Evolutionary conservation across 441 rosid species (phyloP), one percentile per base, ranked within the genome.

Genomic region (Mallotus repandus): DNA sequence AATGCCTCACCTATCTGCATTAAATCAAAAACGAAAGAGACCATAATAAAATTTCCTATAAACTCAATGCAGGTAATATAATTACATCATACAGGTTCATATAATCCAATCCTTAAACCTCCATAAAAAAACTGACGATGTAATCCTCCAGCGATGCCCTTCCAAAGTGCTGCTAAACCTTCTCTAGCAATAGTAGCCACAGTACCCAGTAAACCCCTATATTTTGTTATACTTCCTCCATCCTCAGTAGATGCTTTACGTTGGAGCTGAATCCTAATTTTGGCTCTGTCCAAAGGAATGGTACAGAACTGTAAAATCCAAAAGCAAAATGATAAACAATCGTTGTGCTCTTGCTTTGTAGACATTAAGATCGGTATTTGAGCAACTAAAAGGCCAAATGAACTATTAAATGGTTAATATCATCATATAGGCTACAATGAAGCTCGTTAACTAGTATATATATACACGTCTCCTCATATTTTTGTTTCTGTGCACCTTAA

Each of bases 191-290:
- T 93, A 74, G 97, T 91, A 59, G 86, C 92, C 72, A 96, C 95
- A 2, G 98, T 91, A 58, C 98, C 97, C 73, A 93, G 83, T 84
- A 91, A 74, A 76, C 98, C 99, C 74, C 87, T 88, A 76, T 96
- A 96, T 71, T 91, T 96, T 3, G 97, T 92, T 43, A 86, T 73
- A 63, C 81, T 69, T 2, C 65, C 35, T 35, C 73, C 85, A 74
- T 91, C 99, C 59, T 89, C 94, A 16, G 81, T 79, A 41, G 79
- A 73, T 46, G 87, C 81, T 76, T 86, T 89, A 79, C 92, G 86
- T 73, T 96, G 99, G 71, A 96, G 98, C 86, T 96, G 98, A 73
- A 96, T 98, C 85, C 98, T 90, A 65, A 96, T 98, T 85, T 93
- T 96, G 18, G 99, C 99, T 79, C 93, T 90, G 81, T 93, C 98